These are phyloP conservation scores for Syzygium jambos DNA, from an alignment of 345 rosid species.

Conservation along the genomic window DNA sequence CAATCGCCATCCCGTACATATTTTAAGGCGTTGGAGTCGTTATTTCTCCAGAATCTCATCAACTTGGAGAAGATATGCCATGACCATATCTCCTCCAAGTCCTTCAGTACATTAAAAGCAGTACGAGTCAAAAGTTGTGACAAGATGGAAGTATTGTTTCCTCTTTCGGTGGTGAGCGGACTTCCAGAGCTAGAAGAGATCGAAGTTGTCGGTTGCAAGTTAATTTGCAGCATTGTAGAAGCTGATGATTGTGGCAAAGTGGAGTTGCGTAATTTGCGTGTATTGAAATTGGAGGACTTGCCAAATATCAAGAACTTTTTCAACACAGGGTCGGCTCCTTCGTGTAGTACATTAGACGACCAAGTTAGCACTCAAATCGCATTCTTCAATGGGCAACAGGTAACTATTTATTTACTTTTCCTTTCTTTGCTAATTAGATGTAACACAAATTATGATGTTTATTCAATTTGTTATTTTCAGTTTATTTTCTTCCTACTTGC, in stretches of 20 bases:
- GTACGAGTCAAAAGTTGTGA: accelerated
- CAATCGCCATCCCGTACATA: background rate
- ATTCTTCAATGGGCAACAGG: background rate
- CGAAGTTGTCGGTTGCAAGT: accelerated
- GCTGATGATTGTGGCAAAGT: background rate
- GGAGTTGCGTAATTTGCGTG: background rate
- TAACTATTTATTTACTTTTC: background rate
- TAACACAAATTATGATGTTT: background rate
- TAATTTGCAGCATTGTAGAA: background rate
- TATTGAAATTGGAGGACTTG: accelerated
- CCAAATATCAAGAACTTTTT: background rate
- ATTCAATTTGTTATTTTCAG: background rate
- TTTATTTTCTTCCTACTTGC: accelerated
- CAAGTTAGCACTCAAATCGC: background rate
- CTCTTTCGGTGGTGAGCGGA: background rate
- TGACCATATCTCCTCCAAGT: background rate
- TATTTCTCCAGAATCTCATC: background rate
- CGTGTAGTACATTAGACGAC: accelerated
- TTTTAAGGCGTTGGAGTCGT: background rate
- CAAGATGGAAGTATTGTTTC: background rate
- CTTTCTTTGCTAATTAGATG: background rate
- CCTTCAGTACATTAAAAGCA: background rate
- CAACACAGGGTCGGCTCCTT: accelerated
- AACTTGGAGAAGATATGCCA: background rate
- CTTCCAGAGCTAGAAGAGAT: background rate